Conservation (phyloP, 495 filamentous ascomycete genomes). For the Trichoderma virens region DNA sequence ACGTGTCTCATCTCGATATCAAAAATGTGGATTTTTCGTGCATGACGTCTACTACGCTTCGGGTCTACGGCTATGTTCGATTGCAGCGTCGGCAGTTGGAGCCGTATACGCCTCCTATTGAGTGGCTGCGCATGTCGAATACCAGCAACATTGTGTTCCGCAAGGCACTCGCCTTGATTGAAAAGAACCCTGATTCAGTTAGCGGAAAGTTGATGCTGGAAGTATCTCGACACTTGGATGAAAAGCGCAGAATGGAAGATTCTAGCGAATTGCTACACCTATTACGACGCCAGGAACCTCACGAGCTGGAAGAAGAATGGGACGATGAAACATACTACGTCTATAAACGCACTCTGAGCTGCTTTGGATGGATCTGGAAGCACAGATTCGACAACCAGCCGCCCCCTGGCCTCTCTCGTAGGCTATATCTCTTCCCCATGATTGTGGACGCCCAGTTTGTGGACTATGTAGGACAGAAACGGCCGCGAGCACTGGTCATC, state of each 20-base stretch:
- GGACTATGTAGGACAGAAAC: constrained; percentile 23
- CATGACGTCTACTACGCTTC: constrained; percentile 23
- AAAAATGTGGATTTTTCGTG: constrained; percentile 31
- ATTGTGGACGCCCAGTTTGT: constrained; percentile 25
- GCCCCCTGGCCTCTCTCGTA: constrained; percentile 19
- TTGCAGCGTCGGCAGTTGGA: constrained; percentile 23
- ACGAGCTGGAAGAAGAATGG: constrained; percentile 16
- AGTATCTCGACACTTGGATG: constrained; percentile 15
- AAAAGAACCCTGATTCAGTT: not conserved
- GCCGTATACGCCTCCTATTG: constrained; percentile 30
- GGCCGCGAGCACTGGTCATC: constrained; percentile 31
- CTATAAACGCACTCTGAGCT: constrained; percentile 28
- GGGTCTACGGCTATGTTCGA: constrained; percentile 20
- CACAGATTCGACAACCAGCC: constrained; percentile 21
- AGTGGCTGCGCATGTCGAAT: constrained; percentile 26
- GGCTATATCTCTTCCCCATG: constrained; percentile 32
- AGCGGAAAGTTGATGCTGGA: constrained; percentile 14
- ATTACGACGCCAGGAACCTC: not conserved
- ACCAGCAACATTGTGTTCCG: constrained; percentile 13
- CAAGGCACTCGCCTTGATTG: not conserved
- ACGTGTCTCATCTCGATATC: constrained; percentile 16
- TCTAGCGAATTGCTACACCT: not conserved
- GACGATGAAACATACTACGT: constrained; percentile 20
- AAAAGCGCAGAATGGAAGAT: constrained; percentile 16
- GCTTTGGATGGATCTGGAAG: constrained; percentile 27